phyloP scores from a whole-genome alignment of 768 basidiomycete species.

The Rhodotorula graminis region DNA sequence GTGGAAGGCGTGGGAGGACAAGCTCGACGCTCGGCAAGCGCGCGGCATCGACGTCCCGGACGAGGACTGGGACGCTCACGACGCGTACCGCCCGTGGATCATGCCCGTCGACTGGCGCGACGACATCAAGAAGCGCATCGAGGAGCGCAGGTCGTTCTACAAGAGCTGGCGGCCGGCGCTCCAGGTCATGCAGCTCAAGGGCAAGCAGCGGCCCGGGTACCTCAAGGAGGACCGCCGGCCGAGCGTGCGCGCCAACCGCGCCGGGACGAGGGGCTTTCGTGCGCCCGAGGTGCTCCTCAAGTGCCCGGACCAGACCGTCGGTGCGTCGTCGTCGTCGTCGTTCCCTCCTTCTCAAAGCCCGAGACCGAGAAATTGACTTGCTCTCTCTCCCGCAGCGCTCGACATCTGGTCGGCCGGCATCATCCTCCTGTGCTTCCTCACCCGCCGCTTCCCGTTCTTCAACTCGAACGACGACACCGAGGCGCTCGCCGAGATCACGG shows the following conservation, averaged over 20 bases:
- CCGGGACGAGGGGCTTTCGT: slow-evolving; percentile 92
- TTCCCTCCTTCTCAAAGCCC: no score
- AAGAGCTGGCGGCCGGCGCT: slow-evolving; percentile 37
- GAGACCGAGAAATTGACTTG: no score
- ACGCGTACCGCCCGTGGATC: slow-evolving; percentile 49
- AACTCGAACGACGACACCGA: slow-evolving; percentile 90
- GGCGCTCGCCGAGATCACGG: slow-evolving; percentile 88
- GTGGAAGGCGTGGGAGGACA: background rate
- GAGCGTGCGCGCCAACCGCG: slow-evolving; percentile 84
- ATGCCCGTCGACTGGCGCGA: slow-evolving; percentile 14
- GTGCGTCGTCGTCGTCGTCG: slow-evolving; percentile 52
- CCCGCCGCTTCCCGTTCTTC: slow-evolving; percentile 87
- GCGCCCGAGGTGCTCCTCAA: slow-evolving; percentile 95
- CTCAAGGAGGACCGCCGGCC: slow-evolving; percentile 55
- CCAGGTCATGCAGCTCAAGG: slow-evolving; percentile 49
- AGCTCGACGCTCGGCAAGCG: background rate
- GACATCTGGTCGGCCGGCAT: slow-evolving; percentile 94
- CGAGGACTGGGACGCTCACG: slow-evolving; percentile 60
- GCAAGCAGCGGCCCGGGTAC: slow-evolving; percentile 66
- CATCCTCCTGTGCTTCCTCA: slow-evolving; percentile 86
- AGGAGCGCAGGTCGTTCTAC: slow-evolving; percentile 26
- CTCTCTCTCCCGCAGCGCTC: slow-evolving; percentile 59
- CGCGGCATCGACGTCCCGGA: slow-evolving; percentile 52
- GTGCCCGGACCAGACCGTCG: slow-evolving; percentile 85
- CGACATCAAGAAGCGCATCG: slow-evolving; percentile 18